Base-by-base conservation (phyloP, 2,329 filamentous ascomycete genomes). In the Thyridium curvatum region DNA sequence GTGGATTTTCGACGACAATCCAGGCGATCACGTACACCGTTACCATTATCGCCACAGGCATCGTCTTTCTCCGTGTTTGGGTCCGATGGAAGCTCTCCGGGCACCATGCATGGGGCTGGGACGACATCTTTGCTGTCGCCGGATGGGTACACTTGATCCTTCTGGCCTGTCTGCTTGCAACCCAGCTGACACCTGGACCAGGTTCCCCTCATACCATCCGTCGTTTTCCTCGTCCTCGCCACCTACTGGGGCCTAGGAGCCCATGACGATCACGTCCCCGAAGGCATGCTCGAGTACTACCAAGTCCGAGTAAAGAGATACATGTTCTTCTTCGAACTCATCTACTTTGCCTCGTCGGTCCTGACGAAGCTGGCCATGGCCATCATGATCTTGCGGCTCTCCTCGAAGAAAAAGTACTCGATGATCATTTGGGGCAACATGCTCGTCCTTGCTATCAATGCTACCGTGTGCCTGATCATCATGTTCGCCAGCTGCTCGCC, bases 291-390 rank as follows among this genome's bases (percentile, higher is more conserved):
- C 12, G 4, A 21, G 4, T 40, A 41, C 41, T 39, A 39, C 36
- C 30, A 40, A 18, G 38, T 41, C 35, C 17, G 33, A 8, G 38
- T 40, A 2, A 39, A 41, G 31, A 40, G 45, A 30, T 40, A 47
- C 38, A 40, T 45, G 43, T 37, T 47, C 16, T 45, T 39, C 37
- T 40, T 41, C 34, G 43, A 43, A 29, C 8, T 47, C 13, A 43
- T 41, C n/a, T 52, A 52, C 44, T 50, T 44, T 28, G 39, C 43
- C 39, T 44, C 51, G 3, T 49, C 50, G 10, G 42, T 41, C 1
- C 17, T 49, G 12, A 50, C 46, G 6, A 52, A 54, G 17, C 38
- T 41, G 16, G 43, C 49, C 18, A 51, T 54, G 30, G 51, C 45
- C 1, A 38, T 51, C 28, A 47, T 42, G 4, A 44, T 49, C 17